A percentile compares a stretch with the other conserved stretches of the same genome.
These are phyloP conservation scores for Pholiota molesta DNA, from an alignment of 768 basidiomycete species.

Conservation along the genomic window DNA sequence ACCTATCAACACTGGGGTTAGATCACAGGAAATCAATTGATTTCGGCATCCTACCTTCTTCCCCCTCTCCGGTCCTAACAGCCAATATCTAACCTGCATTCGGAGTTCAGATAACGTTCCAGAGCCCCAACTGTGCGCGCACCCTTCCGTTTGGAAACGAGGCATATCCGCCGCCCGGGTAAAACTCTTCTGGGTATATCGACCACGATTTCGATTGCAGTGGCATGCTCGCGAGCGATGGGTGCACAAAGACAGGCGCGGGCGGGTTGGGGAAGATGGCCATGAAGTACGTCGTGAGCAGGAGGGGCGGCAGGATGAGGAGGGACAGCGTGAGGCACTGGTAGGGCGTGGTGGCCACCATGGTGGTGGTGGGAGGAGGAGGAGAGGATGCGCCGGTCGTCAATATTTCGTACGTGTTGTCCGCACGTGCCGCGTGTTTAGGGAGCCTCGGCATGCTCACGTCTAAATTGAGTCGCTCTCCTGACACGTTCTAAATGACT, in stretches of 20 bases:
- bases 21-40: neutral
- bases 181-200: constrained; percentile 76
- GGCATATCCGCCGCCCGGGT: constrained; percentile 64
- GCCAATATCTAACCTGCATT: constrained; percentile 72
- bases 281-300: constrained; percentile 63
- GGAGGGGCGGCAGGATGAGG: constrained; percentile 60
- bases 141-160: constrained; percentile 68
- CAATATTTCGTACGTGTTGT: constrained; percentile 2
- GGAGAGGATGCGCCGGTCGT: neutral
- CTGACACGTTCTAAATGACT: neutral
- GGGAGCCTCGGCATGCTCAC: no score
- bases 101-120: constrained; percentile 3
- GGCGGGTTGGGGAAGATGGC: constrained; percentile 69
- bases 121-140: constrained; percentile 26
- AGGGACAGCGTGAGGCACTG: constrained; percentile 57
- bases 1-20: constrained; percentile 48
- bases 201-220: constrained; percentile 58
- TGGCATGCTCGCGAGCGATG: constrained; percentile 65
- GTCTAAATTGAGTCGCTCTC: neutral
- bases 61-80: constrained; percentile 71
- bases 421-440: constrained; percentile 5
- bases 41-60: constrained; percentile 49
- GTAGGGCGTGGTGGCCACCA: constrained; percentile 38
- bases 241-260: constrained; percentile 47
- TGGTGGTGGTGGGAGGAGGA: constrained; percentile 16